These are phyloP conservation scores for Oropetium thomaeum DNA, from an alignment of 176 grass and related monocot species.

Conservation along the genomic window DNA sequence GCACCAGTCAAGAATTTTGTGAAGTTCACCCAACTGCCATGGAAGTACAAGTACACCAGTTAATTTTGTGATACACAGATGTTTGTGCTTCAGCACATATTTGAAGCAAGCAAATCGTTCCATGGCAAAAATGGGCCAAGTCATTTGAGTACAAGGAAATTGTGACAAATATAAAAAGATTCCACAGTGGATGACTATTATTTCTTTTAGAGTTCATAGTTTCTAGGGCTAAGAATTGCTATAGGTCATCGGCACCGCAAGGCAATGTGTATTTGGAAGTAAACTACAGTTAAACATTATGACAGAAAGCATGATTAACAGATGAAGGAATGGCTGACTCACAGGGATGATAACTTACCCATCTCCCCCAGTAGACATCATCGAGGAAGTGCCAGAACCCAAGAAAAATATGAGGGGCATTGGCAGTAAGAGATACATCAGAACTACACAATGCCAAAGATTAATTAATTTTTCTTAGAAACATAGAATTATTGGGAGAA, in stretches of 20 bases:
- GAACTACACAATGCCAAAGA: slow-evolving; percentile 42
- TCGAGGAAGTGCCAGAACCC: slow-evolving; percentile 48
- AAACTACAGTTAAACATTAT: background rate
- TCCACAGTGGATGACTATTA: background rate
- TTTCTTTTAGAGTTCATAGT: too few species aligned
- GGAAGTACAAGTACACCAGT: background rate
- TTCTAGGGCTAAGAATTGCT: background rate
- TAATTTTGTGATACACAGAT: background rate
- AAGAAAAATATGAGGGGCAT: slow-evolving; percentile 91
- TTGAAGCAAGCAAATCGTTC: background rate
- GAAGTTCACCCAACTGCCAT: slow-evolving; percentile 80
- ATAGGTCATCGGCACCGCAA: background rate
- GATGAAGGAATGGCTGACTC: background rate
- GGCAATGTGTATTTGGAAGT: background rate
- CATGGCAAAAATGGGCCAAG: background rate
- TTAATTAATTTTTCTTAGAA: background rate
- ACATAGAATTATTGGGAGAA: background rate
- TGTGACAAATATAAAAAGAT: background rate
- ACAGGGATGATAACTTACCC: slow-evolving; percentile 44
- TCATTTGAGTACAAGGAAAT: background rate
- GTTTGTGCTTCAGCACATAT: background rate
- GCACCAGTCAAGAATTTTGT: slow-evolving; percentile 91
- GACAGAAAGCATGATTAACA: background rate
- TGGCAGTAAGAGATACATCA: slow-evolving; percentile 87
- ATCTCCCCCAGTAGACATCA: slow-evolving; percentile 54